Evolutionary conservation across 345 rosid genomes (phyloP), one percentile per base, ranked within the genome.

Genomic region (Murraya paniculata): DNA sequence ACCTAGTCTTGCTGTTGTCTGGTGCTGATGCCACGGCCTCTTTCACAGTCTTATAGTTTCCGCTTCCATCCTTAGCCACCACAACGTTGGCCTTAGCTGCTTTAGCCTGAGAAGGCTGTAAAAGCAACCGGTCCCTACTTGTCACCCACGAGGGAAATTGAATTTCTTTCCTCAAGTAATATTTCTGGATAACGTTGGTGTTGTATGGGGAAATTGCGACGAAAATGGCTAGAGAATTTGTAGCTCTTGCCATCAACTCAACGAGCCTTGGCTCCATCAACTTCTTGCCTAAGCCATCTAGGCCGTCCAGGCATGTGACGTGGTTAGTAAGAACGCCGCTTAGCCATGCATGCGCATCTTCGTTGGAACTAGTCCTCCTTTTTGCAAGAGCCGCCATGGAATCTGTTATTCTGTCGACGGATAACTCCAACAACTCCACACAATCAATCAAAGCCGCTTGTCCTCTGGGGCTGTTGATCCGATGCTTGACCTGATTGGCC

Each of bases 241-340:
- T 89, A 22, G 93, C 87, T 35, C 82, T 82, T n/a, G 78, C 86
- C 60, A 89, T 88, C 89, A 83, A 84, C 75, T 91, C 89, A 74
- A 79, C 78, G 22, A 94, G 68, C 62, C 72, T 77, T 18, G 82
- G 78, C 35, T 83, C 74, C 84, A 89, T 82, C 80, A 77, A 67
- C 64, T 82, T 68, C 58, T 72, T 72, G 33, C 64, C 80, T 30
- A 82, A 76, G 72, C 67, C 77, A 88, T 73, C 71, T 8, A 87
- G 82, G 77, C 92, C 87, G 59, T 94, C 98, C 36, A 84, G 75
- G 80, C 98, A 93, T 7, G 98, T 93, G 90, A 88, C 85, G 56
- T 91, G 91, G 80, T 93, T 93, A 16, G 98, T 91, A 73, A 94
- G 86, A 18, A 92, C 91, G 31, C 90, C 80, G 81, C 98, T 93